Conservation (phyloP, 148 eudicot genomes). For the Arbutus unedo region DNA sequence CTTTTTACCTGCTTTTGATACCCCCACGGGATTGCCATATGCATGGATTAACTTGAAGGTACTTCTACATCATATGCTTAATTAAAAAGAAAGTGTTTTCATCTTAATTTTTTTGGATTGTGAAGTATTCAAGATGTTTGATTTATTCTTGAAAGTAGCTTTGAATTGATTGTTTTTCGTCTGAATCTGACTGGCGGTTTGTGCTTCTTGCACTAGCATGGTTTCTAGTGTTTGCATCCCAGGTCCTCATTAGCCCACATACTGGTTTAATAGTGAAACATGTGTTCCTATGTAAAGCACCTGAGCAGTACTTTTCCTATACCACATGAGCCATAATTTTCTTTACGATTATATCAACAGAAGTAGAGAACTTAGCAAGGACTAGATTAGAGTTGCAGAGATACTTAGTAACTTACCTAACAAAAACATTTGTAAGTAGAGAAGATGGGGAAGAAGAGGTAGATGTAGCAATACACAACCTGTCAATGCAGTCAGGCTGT, state of each 20-base stretch:
- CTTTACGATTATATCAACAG: background rate
- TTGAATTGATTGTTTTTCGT: background rate
- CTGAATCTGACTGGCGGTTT: background rate
- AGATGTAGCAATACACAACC: background rate
- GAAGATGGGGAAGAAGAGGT: background rate
- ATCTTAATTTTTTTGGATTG: background rate
- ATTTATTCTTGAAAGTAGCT: background rate
- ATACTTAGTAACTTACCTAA: no score
- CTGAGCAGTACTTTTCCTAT: background rate
- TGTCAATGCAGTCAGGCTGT: background rate
- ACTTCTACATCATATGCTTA: constrained; percentile 16
- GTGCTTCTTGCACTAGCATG: background rate
- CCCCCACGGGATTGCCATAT: constrained; percentile 92
- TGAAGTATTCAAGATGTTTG: background rate
- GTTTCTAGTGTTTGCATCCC: background rate
- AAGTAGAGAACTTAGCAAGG: background rate
- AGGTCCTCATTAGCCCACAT: background rate
- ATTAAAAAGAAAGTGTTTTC: background rate
- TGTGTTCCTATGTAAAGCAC: background rate
- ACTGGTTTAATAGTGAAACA: background rate
- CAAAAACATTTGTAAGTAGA: background rate
- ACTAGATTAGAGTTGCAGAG: no score
- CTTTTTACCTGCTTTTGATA: constrained; percentile 78
- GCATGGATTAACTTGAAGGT: constrained; percentile 99
- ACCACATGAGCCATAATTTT: background rate